Conservation (phyloP, 2,329 filamentous ascomycete species). For the Cladosporium sp. region DNA sequence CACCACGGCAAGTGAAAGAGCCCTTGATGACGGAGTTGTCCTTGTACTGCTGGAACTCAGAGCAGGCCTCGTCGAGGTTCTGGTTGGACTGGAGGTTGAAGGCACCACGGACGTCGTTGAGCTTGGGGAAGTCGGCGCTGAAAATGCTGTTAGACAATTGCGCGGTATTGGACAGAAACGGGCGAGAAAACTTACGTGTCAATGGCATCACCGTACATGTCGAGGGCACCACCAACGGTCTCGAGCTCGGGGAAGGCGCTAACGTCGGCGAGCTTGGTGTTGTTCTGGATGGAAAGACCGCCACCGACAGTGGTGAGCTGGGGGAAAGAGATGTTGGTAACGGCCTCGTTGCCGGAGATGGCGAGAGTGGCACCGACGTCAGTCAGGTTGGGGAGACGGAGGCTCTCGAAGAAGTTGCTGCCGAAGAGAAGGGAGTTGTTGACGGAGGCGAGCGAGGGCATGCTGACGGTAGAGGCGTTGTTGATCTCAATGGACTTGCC, state of each 20-base stretch:
- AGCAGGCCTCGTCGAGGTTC: constrained; percentile 37
- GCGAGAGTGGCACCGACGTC: constrained; percentile 53
- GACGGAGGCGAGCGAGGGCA: constrained; percentile 66
- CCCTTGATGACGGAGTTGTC: constrained; percentile 39
- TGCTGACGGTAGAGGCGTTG: constrained; percentile 67
- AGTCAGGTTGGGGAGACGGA: constrained; percentile 66
- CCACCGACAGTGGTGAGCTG: constrained; percentile 62
- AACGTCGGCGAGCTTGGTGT: constrained; percentile 64
- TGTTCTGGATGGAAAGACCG: constrained; percentile 83
- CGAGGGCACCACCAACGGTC: constrained; percentile 70
- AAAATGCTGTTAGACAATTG: constrained; percentile 26
- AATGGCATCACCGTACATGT: constrained; percentile 77
- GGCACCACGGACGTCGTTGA: constrained; percentile 42
- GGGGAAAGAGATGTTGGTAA: constrained; percentile 72
- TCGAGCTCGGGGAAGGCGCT: constrained; percentile 62
- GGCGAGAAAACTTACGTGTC: constrained; percentile 52
- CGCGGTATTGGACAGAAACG: not conserved
- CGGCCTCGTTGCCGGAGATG: constrained; percentile 50
- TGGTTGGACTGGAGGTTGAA: constrained; percentile 45
- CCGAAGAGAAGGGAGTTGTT: constrained; percentile 80
- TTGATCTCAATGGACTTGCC: constrained; percentile 76
- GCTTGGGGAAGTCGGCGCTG: constrained; percentile 63
- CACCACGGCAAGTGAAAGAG: constrained; percentile 37
- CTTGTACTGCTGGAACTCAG: constrained; percentile 35
- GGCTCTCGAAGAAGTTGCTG: constrained; percentile 62